These are phyloP conservation scores for Citrus inodora DNA, from an alignment of 345 rosid genomes.

Conservation along the genomic window DNA sequence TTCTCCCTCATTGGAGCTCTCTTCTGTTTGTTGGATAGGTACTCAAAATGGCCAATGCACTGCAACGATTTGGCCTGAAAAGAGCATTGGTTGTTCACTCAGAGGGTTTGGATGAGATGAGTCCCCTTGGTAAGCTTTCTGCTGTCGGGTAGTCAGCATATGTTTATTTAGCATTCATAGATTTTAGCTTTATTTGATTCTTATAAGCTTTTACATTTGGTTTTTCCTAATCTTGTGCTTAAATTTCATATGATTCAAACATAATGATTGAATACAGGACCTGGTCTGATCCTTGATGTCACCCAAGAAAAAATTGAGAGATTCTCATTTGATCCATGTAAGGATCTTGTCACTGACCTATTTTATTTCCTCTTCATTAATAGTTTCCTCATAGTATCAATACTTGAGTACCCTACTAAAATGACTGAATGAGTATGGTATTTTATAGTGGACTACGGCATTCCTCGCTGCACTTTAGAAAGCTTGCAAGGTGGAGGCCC, in stretches of 20 bases:
- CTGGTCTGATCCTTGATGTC: slow-evolving; percentile 68
- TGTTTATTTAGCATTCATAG: not conserved
- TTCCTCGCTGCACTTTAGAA: slow-evolving; percentile 81
- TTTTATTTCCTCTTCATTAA: not conserved
- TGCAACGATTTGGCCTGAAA: slow-evolving; percentile 88
- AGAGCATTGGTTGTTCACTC: slow-evolving; percentile 95
- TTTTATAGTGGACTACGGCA: slow-evolving; percentile 78
- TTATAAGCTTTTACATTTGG: not conserved
- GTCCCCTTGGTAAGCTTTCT: slow-evolving; percentile 69
- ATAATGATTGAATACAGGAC: slow-evolving; percentile 41
- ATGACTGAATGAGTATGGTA: not conserved
- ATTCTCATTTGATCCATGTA: slow-evolving; percentile 91
- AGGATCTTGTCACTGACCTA: slow-evolving; percentile 17
- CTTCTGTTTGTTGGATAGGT: slow-evolving; percentile 46
- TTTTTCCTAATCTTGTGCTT: not conserved
- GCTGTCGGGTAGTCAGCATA: not conserved
- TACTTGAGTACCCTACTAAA: slow-evolving; percentile 1
- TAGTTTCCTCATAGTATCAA: not conserved
- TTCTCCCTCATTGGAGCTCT: not conserved
- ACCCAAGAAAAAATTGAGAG: slow-evolving; percentile 61
- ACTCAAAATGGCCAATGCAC: slow-evolving; percentile 82
- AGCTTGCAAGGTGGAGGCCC: slow-evolving; percentile 82
- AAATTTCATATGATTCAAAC: not conserved
- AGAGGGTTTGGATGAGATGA: slow-evolving; percentile 94
- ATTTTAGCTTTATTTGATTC: not conserved